Evolutionary conservation across 1,284 basidiomycete species (phyloP), one percentile per base, ranked within the genome.

Genomic region (Trichosporon sp.): DNA sequence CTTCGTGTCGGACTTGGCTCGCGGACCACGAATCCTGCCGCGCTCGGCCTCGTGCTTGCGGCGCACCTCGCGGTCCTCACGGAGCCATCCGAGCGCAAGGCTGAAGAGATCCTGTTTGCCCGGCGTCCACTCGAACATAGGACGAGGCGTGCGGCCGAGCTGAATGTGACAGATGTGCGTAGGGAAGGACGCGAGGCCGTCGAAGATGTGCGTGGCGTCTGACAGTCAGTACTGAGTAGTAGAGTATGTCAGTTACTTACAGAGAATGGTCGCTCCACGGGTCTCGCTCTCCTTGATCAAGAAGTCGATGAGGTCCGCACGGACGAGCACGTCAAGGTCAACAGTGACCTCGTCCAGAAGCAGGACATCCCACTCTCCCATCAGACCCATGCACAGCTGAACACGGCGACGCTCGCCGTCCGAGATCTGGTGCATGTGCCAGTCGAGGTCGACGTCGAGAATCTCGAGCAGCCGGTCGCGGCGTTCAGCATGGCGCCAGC

Each of bases 311-410:
- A 99, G 83, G 68, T 96, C 91, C 59, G 91, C 87, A 56, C 96
- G 88, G 49, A 99, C 96, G 40, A 98, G 86, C 6, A 98, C 95
- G 73, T 99, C 96, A n/a, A 99, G 83, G 78, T 99, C 96, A 33
- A 99, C 96, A 0, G 95, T 99, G 60, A 98, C 91, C 83, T 99
- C 96, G 74, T 99, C 95, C 8, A 99, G 85, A 4, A 99, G 83
- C 4, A 99, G 82, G 21, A 99, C 85, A 71, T 96, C 89, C 93
- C 94, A 99, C 34, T 91, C 89, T 25, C 85, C 85, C 96, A 99
- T 99, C 25, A 99, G 84, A 2, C 96, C 96, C 85, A 97, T 95
- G 70, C 91, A 92, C 25, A 99, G 87, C 80, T 99, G 96, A 4
- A 99, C 94, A 1, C 91, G 82, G 31, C 96, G 85, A 34, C 95